Base-by-base conservation (phyloP, 202 grass and related monocot species). In the Carex arenaria region DNA sequence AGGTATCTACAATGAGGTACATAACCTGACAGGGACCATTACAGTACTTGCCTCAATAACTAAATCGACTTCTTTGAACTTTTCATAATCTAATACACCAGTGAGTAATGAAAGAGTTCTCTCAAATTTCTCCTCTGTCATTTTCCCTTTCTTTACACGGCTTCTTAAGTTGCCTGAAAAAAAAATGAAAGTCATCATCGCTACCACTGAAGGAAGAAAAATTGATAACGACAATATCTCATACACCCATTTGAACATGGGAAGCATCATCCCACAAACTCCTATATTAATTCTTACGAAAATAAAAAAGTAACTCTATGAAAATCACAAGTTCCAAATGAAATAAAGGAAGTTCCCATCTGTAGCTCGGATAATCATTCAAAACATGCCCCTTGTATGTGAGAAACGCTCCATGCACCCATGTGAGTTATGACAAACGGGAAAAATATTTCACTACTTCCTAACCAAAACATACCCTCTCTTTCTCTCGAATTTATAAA, bases 131-230 rank as follows among this genome's bases (percentile, higher is more conserved):
- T 98, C 89, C 14, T 91, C 61, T 0, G 85, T 92, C 91, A 95
- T 93, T 88, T 93, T 93, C 32, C 92, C 95, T 92, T 93, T 91
- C 66, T 80, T 91, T 15, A 95, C 89, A 51, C 89, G 89, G 77
- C 89, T 98, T 47, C 82, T 89, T 83, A 98, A 87, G 85, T 95
- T 98, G 14, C 83, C 95, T 98, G 86, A 78, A 62, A 81, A 85
- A 51, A 72, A 64, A 78, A 80, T 49, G 3, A 56, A 85, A 62
- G 65, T 15, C 10, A 17, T 65, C 78, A 81, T 51, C 12, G 31
- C 10, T 81, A 28, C 10, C 32, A 80, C 59, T 38, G 15, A 79
- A 64, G 0, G 15, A 79, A 64, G 1, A 49, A 81, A 80, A 15
- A 55, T 36, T 36, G 11, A 57, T 11, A 15, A 77, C 34, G 17